Conservation (phyloP, 2,329 filamentous ascomycete genomes). For the Purpureocillium takamizusanense region DNA sequence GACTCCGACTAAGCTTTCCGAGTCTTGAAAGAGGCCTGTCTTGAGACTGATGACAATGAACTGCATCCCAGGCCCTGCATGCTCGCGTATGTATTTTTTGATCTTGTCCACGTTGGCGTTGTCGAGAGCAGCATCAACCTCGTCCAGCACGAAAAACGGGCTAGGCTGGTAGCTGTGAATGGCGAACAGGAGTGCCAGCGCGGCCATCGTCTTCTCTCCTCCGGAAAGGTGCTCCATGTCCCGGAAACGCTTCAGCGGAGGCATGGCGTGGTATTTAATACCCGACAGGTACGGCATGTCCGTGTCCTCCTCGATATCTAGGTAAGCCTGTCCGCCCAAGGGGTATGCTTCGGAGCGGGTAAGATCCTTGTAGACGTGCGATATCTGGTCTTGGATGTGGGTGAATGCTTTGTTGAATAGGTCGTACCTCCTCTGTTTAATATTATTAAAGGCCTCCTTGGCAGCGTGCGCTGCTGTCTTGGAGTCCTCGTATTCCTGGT, state of each 20-base stretch:
- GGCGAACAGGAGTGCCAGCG: conserved; percentile 89
- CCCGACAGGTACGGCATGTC: conserved; percentile 92
- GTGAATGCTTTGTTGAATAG: conserved; percentile 92
- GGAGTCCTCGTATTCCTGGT: conserved; percentile 83
- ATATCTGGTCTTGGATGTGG: conserved; percentile 93
- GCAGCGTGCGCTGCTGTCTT: conserved; percentile 64
- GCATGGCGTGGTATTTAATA: conserved; percentile 98
- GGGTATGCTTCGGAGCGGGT: conserved; percentile 87
- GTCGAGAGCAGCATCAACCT: conserved; percentile 96
- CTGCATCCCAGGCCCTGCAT: conserved; percentile 94
- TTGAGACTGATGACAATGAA: conserved; percentile 98
- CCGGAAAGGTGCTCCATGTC: conserved; percentile 98
- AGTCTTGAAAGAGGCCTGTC: conserved; percentile 90
- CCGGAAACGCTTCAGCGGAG: conserved; percentile 92
- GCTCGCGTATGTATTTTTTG: conserved; percentile 90
- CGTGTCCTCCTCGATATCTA: conserved; percentile 89
- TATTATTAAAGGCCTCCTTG: conserved; percentile 72
- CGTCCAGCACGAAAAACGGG: conserved; percentile 96
- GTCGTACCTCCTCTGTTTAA: conserved; percentile 76
- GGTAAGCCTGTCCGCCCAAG: conserved; percentile 78
- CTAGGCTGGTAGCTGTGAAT: conserved; percentile 93
- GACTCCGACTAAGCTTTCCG: conserved; percentile 89
- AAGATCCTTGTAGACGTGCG: conserved; percentile 87
- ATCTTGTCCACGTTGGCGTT: conserved; percentile 95
- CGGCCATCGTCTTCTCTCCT: conserved; percentile 98